Conservation (phyloP, 257 asterid genomes). For the Scutellaria galericulata region DNA sequence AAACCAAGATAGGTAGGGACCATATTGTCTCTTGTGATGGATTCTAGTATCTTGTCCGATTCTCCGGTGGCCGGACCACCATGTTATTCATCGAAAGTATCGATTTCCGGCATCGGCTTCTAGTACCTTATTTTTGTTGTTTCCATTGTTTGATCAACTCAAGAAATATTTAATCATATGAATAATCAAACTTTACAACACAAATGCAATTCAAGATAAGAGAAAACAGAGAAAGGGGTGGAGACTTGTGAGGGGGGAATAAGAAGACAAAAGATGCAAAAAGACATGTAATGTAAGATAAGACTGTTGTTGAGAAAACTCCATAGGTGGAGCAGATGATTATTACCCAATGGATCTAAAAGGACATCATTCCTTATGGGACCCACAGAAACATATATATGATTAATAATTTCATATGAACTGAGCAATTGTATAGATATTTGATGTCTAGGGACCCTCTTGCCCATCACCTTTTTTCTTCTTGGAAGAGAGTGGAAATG, state of each 20-base stretch:
- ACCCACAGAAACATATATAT: constrained; percentile 33
- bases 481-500: not conserved
- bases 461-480: constrained; percentile 1
- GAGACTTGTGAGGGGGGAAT: constrained; percentile 35
- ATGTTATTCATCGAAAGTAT: not conserved
- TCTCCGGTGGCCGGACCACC: constrained; percentile 21
- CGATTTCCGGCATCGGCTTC: not conserved
- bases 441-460: constrained; percentile 3
- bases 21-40: constrained; percentile 27
- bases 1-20: constrained; percentile 15
- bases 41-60: constrained; percentile 31
- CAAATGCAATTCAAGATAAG: not conserved
- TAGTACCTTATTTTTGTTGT: constrained; percentile 1
- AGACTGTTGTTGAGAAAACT: constrained; percentile 41
- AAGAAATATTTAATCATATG: not conserved
- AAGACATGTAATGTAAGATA: constrained; percentile 47
- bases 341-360: constrained; percentile 35
- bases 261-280: constrained; percentile 42
- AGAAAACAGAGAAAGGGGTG: constrained; percentile 33
- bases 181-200: too few species aligned
- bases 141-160: not conserved
- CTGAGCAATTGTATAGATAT: constrained; percentile 12
- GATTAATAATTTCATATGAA: constrained; percentile 5
- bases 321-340: constrained; percentile 33
- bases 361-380: constrained; percentile 42